Conservation (phyloP, 805 yeast species). For the Kodamaea lidongshanica region DNA sequence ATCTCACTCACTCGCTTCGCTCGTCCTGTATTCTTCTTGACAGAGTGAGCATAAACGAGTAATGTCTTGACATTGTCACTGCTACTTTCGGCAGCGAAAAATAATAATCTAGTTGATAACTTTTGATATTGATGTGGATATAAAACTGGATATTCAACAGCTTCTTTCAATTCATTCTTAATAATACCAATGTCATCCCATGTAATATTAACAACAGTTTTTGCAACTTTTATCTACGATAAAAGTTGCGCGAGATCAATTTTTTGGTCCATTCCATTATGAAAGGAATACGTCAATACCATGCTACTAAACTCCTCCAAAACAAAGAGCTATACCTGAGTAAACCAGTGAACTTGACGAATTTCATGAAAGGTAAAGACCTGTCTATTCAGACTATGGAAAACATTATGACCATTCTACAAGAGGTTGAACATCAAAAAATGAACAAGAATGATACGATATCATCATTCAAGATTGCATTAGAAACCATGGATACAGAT, state of each 20-base stretch:
- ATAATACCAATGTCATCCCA: slow-evolving; percentile 99
- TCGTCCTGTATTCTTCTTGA: too few relatives aligned
- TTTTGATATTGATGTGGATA: slow-evolving; percentile 98
- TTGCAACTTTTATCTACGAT: too few relatives aligned
- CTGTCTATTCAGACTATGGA: slow-evolving; percentile 12
- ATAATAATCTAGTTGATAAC: too few relatives aligned
- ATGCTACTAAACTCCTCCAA: slow-evolving; percentile 1
- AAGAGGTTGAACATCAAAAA: slow-evolving; percentile 9
- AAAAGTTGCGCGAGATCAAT: too few relatives aligned
- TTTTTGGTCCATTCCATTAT: background rate
- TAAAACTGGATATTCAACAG: slow-evolving; percentile 96
- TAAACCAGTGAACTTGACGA: slow-evolving; percentile 2
- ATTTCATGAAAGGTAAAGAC: slow-evolving; percentile 5
- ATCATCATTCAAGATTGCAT: slow-evolving; percentile 8
- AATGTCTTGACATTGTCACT: too few relatives aligned
- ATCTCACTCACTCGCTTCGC: too few relatives aligned
- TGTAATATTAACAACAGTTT: slow-evolving; percentile 96
- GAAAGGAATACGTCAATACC: slow-evolving; percentile 1
- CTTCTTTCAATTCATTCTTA: slow-evolving; percentile 94
- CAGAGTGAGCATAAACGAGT: too few relatives aligned
- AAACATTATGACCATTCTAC: slow-evolving; percentile 11
- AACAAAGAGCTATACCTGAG: too few relatives aligned
- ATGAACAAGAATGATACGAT: too few relatives aligned
- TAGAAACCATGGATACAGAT: slow-evolving; percentile 7
- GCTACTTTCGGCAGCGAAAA: too few relatives aligned